phyloP scores from a whole-genome alignment of 1,284 basidiomycete species.

The Malassezia pachydermatis region DNA sequence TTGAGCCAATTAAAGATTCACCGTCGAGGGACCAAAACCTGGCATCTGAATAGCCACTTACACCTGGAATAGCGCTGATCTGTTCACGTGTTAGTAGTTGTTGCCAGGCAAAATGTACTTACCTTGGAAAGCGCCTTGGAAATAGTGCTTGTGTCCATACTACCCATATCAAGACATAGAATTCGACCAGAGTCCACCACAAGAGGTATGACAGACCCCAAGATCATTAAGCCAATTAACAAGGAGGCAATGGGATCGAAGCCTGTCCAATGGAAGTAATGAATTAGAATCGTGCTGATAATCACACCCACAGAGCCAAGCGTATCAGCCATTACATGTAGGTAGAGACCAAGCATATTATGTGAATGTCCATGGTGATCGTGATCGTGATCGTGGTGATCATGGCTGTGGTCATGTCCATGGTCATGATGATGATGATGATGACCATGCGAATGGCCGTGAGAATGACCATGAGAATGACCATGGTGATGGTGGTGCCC shows the following conservation, averaged over 20 bases:
- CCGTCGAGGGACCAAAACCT: constrained; percentile 96
- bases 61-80: constrained; percentile 54
- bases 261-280: constrained; percentile 97
- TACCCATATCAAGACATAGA: constrained; percentile 70
- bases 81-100: constrained; percentile 20
- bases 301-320: constrained; percentile 93
- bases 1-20: constrained; percentile 71
- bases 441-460: constrained; percentile 3
- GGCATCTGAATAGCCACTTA: constrained; percentile 67
- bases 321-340: constrained; percentile 55
- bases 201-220: constrained; percentile 85
- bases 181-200: constrained; percentile 86
- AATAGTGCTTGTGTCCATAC: constrained; percentile 60
- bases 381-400: constrained; percentile 54
- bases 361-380: constrained; percentile 57
- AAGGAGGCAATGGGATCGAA: constrained; percentile 97
- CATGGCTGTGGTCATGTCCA: constrained; percentile 48
- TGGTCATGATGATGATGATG: constrained; percentile 41
- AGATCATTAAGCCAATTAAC: constrained; percentile 89
- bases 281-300: constrained; percentile 86
- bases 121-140: constrained; percentile 65
- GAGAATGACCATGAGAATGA: constrained; percentile 15
- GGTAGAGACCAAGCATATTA: constrained; percentile 98
- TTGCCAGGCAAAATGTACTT: no score
- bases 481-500: constrained; percentile 52